Evolutionary conservation across 2,329 filamentous ascomycete species (phyloP), one percentile per base, ranked within the genome.

Genomic region (Byssoonygena ceratinophila): DNA sequence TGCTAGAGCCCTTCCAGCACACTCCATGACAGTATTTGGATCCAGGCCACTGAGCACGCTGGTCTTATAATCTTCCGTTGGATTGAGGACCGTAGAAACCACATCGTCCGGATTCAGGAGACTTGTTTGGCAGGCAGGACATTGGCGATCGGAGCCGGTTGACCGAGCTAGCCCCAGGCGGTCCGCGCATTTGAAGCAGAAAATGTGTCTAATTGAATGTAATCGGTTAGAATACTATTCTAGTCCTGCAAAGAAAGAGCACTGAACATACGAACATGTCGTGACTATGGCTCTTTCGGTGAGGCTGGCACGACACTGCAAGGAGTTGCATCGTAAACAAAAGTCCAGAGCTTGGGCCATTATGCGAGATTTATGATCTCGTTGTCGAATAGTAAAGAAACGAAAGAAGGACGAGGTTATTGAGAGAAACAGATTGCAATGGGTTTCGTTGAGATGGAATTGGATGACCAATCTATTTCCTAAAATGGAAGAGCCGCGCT

Each of bases 11-110:
- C 86, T 78, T 4, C 84, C 82, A 20, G 87, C 85, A 67, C 88
- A 94, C 60, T 95, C 90, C 77, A 94, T 88, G 57, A 96, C 85
- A 27, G 83, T 76, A 31, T 77, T 83, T 0, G 91, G 91, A 55
- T 81, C 86, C 0, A 96, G 71, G 0, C 91, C 91, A 62, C 86
- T 88, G 9, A 96, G 74, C 0, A 94, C 79, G 55, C 83, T 90
- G 0, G 86, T 88, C 68, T 94, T 94, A 74, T 92, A 94, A 59
- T 94, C 88, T 61, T 96, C 90, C 0, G 81, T 83, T 0, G 88
- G 88, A 55, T 83, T 85, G 37, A 96, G 74, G 27, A 81, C 77
- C 0, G 83, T 79, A 18, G 83, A 74, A 8, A 85, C 80, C 3
- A 82, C 85, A 70, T 94, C 87, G 59, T 94, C 85, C 0, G 81